Conservation (phyloP, 2,329 filamentous ascomycete genomes). For the Xylaria hypoxylon region DNA sequence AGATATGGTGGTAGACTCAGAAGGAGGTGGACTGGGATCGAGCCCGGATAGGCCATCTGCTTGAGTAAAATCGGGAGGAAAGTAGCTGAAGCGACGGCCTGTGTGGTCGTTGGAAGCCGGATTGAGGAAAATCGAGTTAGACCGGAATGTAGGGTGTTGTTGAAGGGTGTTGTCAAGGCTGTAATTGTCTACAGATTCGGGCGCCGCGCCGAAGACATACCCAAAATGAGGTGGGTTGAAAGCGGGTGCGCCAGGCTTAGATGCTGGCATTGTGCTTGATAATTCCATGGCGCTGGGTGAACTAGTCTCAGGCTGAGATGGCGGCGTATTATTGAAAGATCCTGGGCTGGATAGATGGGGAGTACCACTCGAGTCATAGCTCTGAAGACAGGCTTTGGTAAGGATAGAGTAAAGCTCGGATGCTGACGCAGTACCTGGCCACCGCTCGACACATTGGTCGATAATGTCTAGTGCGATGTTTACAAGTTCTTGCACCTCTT, state of each 20-base stretch:
- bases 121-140: slow-evolving; percentile 74
- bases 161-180: slow-evolving; percentile 57
- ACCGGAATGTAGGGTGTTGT: slow-evolving; percentile 69
- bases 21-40: slow-evolving; percentile 49
- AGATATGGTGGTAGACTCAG: slow-evolving; percentile 47
- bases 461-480: slow-evolving; percentile 82
- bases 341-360: slow-evolving; percentile 51
- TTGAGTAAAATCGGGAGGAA: slow-evolving; percentile 67
- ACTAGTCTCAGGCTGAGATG: slow-evolving; percentile 61
- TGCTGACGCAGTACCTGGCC: slow-evolving; percentile 90
- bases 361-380: slow-evolving; percentile 75
- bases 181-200: slow-evolving; percentile 64
- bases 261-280: slow-evolving; percentile 53
- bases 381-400: slow-evolving; percentile 85
- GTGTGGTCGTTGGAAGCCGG: slow-evolving; percentile 65
- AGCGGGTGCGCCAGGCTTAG: slow-evolving; percentile 50
- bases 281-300: slow-evolving; percentile 59
- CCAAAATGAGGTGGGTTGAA: slow-evolving; percentile 68
- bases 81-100: slow-evolving; percentile 72
- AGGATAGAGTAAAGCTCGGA: slow-evolving; percentile 89
- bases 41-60: slow-evolving; percentile 49
- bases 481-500: slow-evolving; percentile 81
- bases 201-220: slow-evolving; percentile 67
- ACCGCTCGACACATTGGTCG: slow-evolving; percentile 82
- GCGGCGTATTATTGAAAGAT: slow-evolving; percentile 57